phyloP scores from a whole-genome alignment of 2,329 filamentous ascomycete genomes.

The Tolypocladium sp. region DNA sequence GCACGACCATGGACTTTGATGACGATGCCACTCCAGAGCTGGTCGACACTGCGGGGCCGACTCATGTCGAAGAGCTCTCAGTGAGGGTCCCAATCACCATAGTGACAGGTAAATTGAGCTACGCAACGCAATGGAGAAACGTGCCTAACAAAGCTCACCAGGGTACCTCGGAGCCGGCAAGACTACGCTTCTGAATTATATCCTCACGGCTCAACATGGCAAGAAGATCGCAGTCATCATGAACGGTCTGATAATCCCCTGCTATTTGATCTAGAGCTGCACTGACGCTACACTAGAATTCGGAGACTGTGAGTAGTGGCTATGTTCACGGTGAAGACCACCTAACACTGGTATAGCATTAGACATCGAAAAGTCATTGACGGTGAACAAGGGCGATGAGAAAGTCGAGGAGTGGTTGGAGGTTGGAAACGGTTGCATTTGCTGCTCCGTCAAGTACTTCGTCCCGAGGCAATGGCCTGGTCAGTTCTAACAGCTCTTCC shows the following conservation, averaged over 20 bases:
- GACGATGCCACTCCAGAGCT: conserved; percentile 61
- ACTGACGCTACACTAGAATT: conserved; percentile 48
- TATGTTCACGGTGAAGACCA: background rate
- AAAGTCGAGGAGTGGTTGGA: conserved; percentile 92
- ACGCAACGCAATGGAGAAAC: background rate
- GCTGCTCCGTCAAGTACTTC: conserved; percentile 84
- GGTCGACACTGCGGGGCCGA: conserved; percentile 33
- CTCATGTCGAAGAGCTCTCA: conserved; percentile 37
- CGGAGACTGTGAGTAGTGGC: conserved; percentile 58
- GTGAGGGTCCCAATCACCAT: conserved; percentile 77
- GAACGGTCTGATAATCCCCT: conserved; percentile 49
- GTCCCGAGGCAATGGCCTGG: no score
- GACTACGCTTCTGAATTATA: conserved; percentile 92
- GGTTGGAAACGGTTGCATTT: conserved; percentile 93
- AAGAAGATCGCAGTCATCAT: conserved; percentile 98
- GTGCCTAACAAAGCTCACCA: conserved; percentile 20
- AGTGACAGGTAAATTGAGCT: conserved; percentile 53
- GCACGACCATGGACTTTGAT: conserved; percentile 47
- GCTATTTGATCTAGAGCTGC: background rate
- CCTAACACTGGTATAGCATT: conserved; percentile 46
- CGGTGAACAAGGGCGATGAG: conserved; percentile 74
- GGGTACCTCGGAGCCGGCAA: conserved; percentile 94
- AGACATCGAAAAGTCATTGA: conserved; percentile 93
- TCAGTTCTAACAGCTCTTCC: background rate
- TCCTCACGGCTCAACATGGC: conserved; percentile 86